Evolutionary conservation across 192 early-diverging fungal species (phyloP), one percentile per base, ranked within the genome.

Genomic region (Entomortierella chlamydospora): DNA sequence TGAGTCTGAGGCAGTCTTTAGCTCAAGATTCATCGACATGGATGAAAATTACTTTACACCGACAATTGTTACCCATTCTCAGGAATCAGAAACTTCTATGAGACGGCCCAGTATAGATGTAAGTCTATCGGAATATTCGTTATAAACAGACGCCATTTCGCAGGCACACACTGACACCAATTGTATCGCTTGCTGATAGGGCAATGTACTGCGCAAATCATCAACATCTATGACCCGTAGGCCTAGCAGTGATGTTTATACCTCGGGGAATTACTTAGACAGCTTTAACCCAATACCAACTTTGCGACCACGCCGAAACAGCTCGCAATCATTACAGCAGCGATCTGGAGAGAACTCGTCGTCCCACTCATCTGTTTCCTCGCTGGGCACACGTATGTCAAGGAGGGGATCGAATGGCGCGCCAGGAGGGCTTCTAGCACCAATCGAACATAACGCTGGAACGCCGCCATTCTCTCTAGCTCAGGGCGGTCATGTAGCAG

Each of bases 31-130:
- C 33, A 61, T 76, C n/a, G 90, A 92, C 54, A 81, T 92, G 74
- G 90, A 93, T 31, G 90, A 91, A 65, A 81, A 93, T 37, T 93
- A 86, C 80, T 93, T 93, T 84, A 82, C 84, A 3, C 85, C 84
- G 22, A 86, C 87, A 41, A 80, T 85, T 34, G 83, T 72, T 22
- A 72, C 72, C 25, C 82, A 85, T 50, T 83, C 81, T 1, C 82
- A 84, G 57, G 73, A 84, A 45, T 53, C 69, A 29, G 70, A 53
- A 20, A 67, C 42, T 43, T 52, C 37, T 22, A 28, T 56, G 70
- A n/a, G 58, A 31, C 59, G 68, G 47, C 52, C 37, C 33, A 82
- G 73, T 18, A 39, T 61, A 4, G 77, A 80, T 47, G 77, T 69
- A 77, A 37, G 54, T 59, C 11, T 52, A 31, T 49, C 68, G 15